phyloP scores from a whole-genome alignment of 148 eudicot species.

The Rhododendron molle region DNA sequence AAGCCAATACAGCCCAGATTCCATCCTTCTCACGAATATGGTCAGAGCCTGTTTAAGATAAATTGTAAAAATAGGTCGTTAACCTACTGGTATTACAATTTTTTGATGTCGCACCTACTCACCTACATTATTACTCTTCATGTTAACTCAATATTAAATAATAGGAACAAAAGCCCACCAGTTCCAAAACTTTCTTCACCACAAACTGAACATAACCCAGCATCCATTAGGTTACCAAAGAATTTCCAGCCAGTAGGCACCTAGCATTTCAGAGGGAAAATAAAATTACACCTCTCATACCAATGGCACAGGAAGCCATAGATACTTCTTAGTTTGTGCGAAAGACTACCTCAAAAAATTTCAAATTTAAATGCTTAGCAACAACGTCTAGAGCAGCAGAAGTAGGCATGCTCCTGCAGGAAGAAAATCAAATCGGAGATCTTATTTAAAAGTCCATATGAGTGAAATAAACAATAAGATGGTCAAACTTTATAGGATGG shows the following conservation, averaged over 20 bases:
- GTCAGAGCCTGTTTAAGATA: slow-evolving; percentile 62
- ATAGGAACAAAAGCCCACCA: slow-evolving; percentile 37
- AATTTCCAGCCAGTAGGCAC: slow-evolving; percentile 99
- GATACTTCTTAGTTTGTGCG: not conserved
- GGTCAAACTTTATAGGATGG: not conserved
- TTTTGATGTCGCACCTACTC: not conserved
- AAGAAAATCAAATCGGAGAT: slow-evolving; percentile 9
- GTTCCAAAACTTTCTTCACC: slow-evolving; percentile 99
- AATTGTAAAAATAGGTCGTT: not conserved
- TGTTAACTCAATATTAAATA: not conserved
- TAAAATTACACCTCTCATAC: slow-evolving; percentile 4
- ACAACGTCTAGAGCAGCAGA: slow-evolving; percentile 99
- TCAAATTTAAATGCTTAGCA: slow-evolving; percentile 72
- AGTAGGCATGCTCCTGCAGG: slow-evolving; percentile 96
- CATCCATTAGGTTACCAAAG: slow-evolving; percentile 98
- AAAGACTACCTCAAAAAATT: slow-evolving; percentile 78
- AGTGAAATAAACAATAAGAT: slow-evolving; percentile 10
- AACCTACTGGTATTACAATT: not conserved
- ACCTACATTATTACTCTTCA: not conserved
- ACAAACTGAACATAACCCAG: slow-evolving; percentile 85
- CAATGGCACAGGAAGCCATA: not conserved
- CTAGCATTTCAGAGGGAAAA: slow-evolving; percentile 25
- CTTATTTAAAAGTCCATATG: not conserved
- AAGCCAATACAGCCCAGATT: slow-evolving; percentile 97
- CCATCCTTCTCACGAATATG: slow-evolving; percentile 98